Evolutionary conservation across 331 rosid species (phyloP), one percentile per base, ranked within the genome.

Genomic region (Cydonia oblonga): DNA sequence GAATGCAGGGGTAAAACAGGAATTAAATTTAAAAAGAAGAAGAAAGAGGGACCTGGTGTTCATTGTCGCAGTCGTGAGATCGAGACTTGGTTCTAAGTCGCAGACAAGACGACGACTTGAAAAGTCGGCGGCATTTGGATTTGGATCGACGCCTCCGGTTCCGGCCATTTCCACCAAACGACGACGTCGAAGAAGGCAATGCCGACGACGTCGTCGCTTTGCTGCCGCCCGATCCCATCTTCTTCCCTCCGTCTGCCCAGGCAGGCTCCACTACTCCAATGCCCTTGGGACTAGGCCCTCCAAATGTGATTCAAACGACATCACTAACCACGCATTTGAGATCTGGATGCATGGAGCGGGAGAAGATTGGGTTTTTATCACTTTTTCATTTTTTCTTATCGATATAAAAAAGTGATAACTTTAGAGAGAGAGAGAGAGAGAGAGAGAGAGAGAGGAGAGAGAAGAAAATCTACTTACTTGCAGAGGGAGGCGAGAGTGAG

Each of bases 181-280:
- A 70, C 24, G 75, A 56, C 38, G 89, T 73, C 26, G 84, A 56
- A 0, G 84, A 28, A 60, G 69, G 33, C 22, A 87, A 83, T 64
- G 86, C 53, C 54, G 54, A 68, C 6, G 79, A 77, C 58, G 83
- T 18, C 56, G 82, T 57, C 32, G 80, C 81, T 78, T 91, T 95
- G 81, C 98, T 93, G 23, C 96, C 83, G 68, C 85, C 65, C 70
- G 98, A 88, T 76, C 98, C 98, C 98, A 93, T 92, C 62, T 52
- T 32, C 46, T 22, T 12, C 46, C 11, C 46, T 9, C n/a, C 73
- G 28, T 28, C 61, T 4, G 22, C 4, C 56, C 56, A 18, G 56
- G 20, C 56, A 46, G 56, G 56, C 4, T 18, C 56, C 56, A 18
- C 56, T 6, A 68, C 11, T 49, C 53, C 74, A 54, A 71, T 58